Evolutionary conservation across 768 basidiomycete genomes (phyloP).

Genomic region (Suillus hirtellus): DNA sequence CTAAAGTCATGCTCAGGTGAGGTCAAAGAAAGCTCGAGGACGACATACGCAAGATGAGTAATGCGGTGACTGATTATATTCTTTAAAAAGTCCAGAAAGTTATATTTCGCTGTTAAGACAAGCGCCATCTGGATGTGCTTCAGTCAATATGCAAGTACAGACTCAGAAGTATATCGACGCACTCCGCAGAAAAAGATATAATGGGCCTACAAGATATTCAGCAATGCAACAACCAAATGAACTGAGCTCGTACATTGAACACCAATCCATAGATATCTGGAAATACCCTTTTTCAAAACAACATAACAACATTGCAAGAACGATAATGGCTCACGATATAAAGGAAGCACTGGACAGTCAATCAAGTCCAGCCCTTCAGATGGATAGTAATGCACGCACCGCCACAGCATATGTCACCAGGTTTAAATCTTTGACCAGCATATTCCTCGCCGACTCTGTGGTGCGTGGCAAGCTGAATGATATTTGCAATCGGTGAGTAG

Average conservation of each 20-base stretch:
- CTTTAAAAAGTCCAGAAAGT: slow-evolving; percentile 44
- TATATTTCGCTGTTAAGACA: slow-evolving; percentile 48
- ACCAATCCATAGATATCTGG: slow-evolving; percentile 69
- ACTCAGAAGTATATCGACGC: slow-evolving; percentile 22
- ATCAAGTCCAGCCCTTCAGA: not conserved
- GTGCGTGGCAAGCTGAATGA: slow-evolving; percentile 60
- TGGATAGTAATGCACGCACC: slow-evolving; percentile 38
- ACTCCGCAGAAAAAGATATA: slow-evolving; percentile 56
- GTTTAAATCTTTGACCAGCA: slow-evolving; percentile 50
- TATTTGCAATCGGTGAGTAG: slow-evolving; percentile 57
- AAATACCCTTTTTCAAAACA: slow-evolving; percentile 3
- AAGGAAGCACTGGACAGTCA: slow-evolving; percentile 47
- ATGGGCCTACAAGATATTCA: slow-evolving; percentile 51
- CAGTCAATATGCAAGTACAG: slow-evolving; percentile 1
- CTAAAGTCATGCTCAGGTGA: slow-evolving; percentile 11
- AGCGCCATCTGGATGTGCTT: slow-evolving; percentile 51
- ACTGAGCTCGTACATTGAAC: slow-evolving; percentile 45
- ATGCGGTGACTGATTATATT: slow-evolving; percentile 46
- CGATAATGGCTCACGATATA: slow-evolving; percentile 51
- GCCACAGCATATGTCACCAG: slow-evolving; percentile 61
- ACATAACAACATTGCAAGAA: not conserved
- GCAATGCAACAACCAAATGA: not conserved
- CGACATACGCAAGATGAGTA: slow-evolving; percentile 42
- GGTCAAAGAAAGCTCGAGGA: not conserved
- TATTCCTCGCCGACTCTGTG: slow-evolving; percentile 48